Conservation (phyloP, 169 alveolate species). For the Hepatocystis sp. region DNA sequence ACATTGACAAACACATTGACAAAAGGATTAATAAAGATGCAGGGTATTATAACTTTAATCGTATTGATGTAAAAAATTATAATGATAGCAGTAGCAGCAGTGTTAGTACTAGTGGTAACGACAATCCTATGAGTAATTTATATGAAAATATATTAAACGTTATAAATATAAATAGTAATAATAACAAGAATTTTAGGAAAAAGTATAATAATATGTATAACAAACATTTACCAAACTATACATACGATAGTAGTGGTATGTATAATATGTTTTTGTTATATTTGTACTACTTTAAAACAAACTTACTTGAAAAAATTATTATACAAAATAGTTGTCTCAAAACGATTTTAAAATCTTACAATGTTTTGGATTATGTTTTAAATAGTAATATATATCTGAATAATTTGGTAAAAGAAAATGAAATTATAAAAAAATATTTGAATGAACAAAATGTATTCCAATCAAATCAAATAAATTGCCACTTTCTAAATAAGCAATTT, state of each 20-base stretch:
- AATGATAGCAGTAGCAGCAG: background rate
- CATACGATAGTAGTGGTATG: background rate
- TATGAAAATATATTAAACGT: background rate
- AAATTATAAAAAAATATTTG: conserved; percentile 27
- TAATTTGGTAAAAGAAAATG: conserved; percentile 61
- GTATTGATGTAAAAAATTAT: conserved; percentile 6
- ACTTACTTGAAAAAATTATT: conserved; percentile 36
- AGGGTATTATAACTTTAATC: too few relatives aligned
- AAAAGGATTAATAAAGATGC: too few relatives aligned
- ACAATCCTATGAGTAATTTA: background rate
- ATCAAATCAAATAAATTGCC: background rate
- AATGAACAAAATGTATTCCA: conserved; percentile 21
- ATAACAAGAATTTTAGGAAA: background rate
- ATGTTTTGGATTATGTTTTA: conserved; percentile 22
- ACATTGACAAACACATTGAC: too few relatives aligned
- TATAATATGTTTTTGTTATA: conserved; percentile 20
- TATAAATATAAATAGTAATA: background rate
- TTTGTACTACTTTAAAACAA: conserved; percentile 26
- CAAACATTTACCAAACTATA: background rate
- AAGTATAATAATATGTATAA: conserved; percentile 4
- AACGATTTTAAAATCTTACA: conserved; percentile 28
- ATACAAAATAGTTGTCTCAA: conserved; percentile 42
- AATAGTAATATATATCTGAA: conserved; percentile 27
- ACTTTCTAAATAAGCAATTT: background rate
- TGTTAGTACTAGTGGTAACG: background rate